These are phyloP conservation scores for Ilyonectria robusta DNA, from an alignment of 2,329 filamentous ascomycete genomes.

Conservation along the genomic window DNA sequence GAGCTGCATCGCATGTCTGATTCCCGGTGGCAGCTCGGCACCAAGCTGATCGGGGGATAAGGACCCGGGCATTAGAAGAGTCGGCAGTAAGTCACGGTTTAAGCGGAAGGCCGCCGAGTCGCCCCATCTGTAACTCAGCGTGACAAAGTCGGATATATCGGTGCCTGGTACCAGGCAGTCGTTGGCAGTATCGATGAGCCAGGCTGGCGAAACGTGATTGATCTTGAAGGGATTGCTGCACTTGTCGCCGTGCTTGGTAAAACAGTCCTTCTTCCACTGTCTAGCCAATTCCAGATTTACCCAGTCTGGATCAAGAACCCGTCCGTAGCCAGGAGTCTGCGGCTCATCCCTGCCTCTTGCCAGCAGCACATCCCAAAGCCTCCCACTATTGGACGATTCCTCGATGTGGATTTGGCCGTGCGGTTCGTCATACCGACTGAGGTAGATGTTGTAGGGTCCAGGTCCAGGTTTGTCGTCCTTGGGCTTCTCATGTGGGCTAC, in stretches of 20 bases:
- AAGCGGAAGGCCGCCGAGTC: not conserved
- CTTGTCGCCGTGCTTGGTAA: not conserved
- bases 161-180: not conserved
- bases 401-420: not conserved
- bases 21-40: not conserved
- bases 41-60: not conserved
- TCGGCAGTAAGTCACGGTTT: not conserved
- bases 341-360: not conserved
- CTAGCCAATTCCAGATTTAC: not conserved
- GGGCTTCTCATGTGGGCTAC: not conserved
- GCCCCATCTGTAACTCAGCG: slow-evolving; percentile 2
- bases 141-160: not conserved
- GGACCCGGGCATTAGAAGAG: not conserved
- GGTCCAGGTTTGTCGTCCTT: not conserved
- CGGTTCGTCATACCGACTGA: not conserved
- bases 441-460: not conserved
- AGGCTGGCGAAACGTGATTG: not conserved
- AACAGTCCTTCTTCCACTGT: slow-evolving; percentile 2
- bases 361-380: not conserved
- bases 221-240: not conserved
- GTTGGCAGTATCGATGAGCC: not conserved
- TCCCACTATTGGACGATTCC: not conserved
- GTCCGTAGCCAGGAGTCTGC: not conserved
- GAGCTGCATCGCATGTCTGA: not conserved
- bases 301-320: not conserved